Evolutionary conservation across 768 basidiomycete genomes (phyloP), one percentile per base, ranked within the genome.

Genomic region (Gelatoporia subvermispora): DNA sequence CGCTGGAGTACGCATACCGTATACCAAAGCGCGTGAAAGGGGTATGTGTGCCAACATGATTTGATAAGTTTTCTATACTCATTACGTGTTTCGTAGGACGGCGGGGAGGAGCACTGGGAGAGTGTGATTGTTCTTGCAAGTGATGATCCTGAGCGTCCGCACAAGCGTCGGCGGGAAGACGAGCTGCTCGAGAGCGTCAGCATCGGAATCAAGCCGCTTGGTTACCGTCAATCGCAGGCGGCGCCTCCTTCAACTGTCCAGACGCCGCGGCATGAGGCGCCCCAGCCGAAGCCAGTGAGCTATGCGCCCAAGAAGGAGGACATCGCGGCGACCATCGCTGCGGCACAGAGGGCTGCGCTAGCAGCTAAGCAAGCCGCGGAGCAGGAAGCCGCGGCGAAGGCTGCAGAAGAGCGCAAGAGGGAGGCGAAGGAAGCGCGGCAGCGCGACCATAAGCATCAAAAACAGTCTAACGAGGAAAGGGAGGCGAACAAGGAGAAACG

Each of bases 401-500:
- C 65, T 3, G 67, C 62, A 8, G 64, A 41, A 15, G 52, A 31
- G 28, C 28, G 28, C 5, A 31, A 31, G 28, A 13, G 7, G 13
- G 13, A 45, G 28, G 63, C 50, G 46, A 65, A 64, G 54, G 63
- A 68, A 35, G 64, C 34, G 16, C 49, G 37, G 24, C 62, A 49
- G 42, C 65, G 63, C 52, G 63, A 68, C 36, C 58, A 38, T 22
- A 71, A 59, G 20, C 50, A 56, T 21, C 71, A 63, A 58, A 82
- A 79, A 59, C 54, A 67, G 49, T 69, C 75, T 35, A 64, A 74
- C 40, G 79, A 84, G 54, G 78, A 84, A 58, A 82, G 75, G 62
- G 81, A 85, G 61, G 76, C 71, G 3, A 73, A 73, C 43, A 87
- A 85, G 73, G 93, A 96, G 69, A 94, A 93, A 76, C 69, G 79